Evolutionary conservation across 257 asterid genomes (phyloP).

Genomic region (Penstemon barbatus): DNA sequence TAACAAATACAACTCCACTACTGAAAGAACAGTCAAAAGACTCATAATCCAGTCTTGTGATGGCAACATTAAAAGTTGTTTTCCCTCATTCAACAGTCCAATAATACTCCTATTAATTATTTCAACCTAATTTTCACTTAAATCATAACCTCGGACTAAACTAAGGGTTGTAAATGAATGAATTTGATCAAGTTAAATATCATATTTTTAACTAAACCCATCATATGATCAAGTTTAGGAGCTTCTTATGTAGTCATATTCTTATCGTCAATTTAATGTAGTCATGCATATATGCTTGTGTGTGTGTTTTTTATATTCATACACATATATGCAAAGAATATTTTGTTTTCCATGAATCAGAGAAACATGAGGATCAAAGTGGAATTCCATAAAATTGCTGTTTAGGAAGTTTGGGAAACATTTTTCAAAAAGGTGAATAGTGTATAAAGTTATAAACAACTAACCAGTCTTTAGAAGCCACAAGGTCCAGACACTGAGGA

Average conservation of each 20-base stretch:
- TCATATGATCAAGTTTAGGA: too few relatives aligned
- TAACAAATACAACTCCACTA: conserved; percentile 22
- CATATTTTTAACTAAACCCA: too few relatives aligned
- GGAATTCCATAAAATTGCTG: not conserved
- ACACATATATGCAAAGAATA: not conserved
- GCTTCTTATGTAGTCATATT: too few relatives aligned
- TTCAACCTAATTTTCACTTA: too few relatives aligned
- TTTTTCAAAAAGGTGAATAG: not conserved
- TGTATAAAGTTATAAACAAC: not conserved
- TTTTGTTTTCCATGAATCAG: not conserved
- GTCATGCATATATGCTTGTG: too few relatives aligned
- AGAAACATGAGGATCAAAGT: not conserved
- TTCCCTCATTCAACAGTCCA: conserved; percentile 8
- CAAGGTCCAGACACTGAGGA: conserved; percentile 5
- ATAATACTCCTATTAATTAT: not conserved
- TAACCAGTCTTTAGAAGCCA: conserved; percentile 10
- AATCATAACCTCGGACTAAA: not conserved
- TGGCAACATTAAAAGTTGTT: conserved; percentile 12
- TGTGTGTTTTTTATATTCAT: not conserved
- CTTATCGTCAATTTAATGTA: not conserved
- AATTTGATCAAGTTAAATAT: too few relatives aligned
- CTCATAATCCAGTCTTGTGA: conserved; percentile 28
- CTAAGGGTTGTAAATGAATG: too few relatives aligned
- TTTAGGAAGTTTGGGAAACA: not conserved
- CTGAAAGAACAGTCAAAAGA: conserved; percentile 26